A percentile compares a stretch with the other conserved stretches of the same genome.
phyloP scores from a whole-genome alignment of 2,329 filamentous ascomycete genomes.

The Microdochium nivale region DNA sequence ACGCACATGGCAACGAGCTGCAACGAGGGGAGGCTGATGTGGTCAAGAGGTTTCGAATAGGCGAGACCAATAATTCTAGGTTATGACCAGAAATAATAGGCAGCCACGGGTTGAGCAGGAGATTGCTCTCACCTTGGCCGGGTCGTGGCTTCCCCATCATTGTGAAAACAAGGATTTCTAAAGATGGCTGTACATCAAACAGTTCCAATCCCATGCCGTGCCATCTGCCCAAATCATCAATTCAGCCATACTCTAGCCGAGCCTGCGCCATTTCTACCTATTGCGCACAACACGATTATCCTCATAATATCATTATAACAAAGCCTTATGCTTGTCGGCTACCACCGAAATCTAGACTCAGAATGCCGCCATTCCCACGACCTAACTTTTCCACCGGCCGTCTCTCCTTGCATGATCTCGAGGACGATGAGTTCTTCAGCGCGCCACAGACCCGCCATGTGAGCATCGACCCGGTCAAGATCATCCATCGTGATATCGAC shows the following conservation, averaged over 20 bases:
- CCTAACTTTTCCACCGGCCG: background rate
- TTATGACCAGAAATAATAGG: background rate
- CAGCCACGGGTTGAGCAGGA: too few species aligned
- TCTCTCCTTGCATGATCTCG: constrained; percentile 2
- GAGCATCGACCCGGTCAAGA: constrained; percentile 7
- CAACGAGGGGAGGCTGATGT: constrained; percentile 46
- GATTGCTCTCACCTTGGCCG: too few species aligned
- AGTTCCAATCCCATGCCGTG: too few species aligned
- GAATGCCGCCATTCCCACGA: background rate
- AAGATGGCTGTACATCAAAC: too few species aligned
- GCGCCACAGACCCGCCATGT: constrained; percentile 11
- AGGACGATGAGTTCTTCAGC: constrained; percentile 16
- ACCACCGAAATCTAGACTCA: background rate
- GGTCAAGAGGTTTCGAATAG: constrained; percentile 46
- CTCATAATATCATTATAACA: background rate
- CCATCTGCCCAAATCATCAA: too few species aligned
- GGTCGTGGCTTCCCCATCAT: too few species aligned
- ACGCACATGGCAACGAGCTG: constrained; percentile 46
- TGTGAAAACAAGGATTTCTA: too few species aligned
- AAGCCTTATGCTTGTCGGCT: background rate
- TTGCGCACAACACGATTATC: too few species aligned
- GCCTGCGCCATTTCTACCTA: too few species aligned
- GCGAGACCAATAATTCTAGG: constrained; percentile 21
- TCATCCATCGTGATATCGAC: constrained; percentile 3
- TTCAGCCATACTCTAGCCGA: too few species aligned